Base-by-base conservation (phyloP, 495 filamentous ascomycete species). In the Daldinia childiae region DNA sequence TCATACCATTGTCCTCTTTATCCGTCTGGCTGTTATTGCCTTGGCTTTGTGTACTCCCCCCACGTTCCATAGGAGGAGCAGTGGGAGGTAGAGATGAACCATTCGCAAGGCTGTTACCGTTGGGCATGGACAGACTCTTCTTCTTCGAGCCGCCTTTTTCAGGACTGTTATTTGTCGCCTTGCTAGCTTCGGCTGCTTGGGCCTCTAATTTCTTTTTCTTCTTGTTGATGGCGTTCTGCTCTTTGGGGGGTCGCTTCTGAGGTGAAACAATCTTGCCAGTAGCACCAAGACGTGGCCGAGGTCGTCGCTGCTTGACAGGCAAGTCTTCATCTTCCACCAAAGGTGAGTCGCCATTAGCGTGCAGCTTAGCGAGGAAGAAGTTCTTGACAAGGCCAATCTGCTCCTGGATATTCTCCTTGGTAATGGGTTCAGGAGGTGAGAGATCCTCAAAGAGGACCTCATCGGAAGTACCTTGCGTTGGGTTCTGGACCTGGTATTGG, bases 281-380 rank as follows among this genome's bases (percentile, higher is more conserved):
- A 43, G 95, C 93, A 62, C 94, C 94, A 19, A 99, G 87, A 68
- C 95, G 86, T n/a, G 95, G 94, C 73, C 93, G 92, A n/a, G 94
- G 92, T 63, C 91, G 89, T 48, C 95, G 85, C 80, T 98, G 94
- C 78, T 98, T 98, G 32, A 87, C 85, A 29, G 96, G 96, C 26
- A 99, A 81, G 69, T 98, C 95, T 73, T 98, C 94, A 79, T 99
- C 95, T 84, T 99, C 95, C 48, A 96, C 82, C 66, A 98, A 85
- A 34, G 92, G 89, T 75, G 93, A 87, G 75, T 95, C 91, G 76
- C 87, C 86, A 77, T 93, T 92, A 51, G 92, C 88, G 73, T 92
- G 90, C 50, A 99, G 81, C 77, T 96, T 97, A 71, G 88, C 87
- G 58, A 91, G 89, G 85, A 98, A 96, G 86, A 97, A 98, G 59